phyloP scores from a whole-genome alignment of 768 basidiomycete genomes.

The Kockovaella imperatae region DNA sequence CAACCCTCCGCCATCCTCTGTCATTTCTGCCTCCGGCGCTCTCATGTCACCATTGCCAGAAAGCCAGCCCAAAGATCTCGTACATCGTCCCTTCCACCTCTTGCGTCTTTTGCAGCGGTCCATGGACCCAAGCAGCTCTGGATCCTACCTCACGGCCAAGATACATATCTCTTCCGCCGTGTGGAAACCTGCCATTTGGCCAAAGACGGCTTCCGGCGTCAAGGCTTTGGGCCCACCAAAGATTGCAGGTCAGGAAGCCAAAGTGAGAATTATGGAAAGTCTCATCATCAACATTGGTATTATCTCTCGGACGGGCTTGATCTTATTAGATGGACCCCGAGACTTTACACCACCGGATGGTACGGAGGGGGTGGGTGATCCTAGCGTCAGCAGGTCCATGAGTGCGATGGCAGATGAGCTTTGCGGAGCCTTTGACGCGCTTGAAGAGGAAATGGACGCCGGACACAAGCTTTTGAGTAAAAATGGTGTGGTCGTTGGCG shows the following conservation, averaged over 20 bases:
- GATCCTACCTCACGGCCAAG: conserved; percentile 22
- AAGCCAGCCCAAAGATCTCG: conserved; percentile 15
- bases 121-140: conserved; percentile 27
- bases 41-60: conserved; percentile 38
- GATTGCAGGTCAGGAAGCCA: conserved; percentile 29
- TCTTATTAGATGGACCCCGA: conserved; percentile 16
- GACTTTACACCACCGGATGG: not conserved
- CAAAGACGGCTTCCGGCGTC: not conserved
- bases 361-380: not conserved
- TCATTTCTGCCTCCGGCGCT: conserved; percentile 9
- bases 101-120: conserved; percentile 21
- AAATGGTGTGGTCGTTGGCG: conserved; percentile 17
- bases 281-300: conserved; percentile 20
- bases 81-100: conserved; percentile 34
- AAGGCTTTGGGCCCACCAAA: conserved; percentile 11
- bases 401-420: conserved; percentile 15
- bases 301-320: conserved; percentile 12
- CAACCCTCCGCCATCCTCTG: conserved; percentile 9
- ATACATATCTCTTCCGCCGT: conserved; percentile 32
- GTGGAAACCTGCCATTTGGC: conserved; percentile 16
- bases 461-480: conserved; percentile 19
- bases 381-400: not conserved
- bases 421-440: conserved; percentile 19
- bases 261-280: conserved; percentile 22
- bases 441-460: conserved; percentile 37